Evolutionary conservation across 1,139 yeast genomes (phyloP), one percentile per base, ranked within the genome.

Genomic region (Barnettozyma hawaiiensis): DNA sequence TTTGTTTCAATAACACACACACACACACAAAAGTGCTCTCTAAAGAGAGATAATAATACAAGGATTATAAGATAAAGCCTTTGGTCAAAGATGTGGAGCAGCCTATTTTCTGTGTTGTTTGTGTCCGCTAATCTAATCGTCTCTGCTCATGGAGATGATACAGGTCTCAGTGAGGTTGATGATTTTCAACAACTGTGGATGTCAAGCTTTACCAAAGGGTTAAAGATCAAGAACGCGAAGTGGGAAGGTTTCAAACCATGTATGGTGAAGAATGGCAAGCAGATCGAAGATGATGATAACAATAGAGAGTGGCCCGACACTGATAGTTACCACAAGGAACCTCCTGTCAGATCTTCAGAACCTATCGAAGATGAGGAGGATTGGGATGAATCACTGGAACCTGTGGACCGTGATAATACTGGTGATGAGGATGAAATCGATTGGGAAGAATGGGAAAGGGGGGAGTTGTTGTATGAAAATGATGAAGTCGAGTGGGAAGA

Each of bases 211-310:
- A 3, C 14, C 8, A 40, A 31, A 35, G 39, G 39, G n/a, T 4
- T 31, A 20, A 35, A 35, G 16, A 15, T 40, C 18, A 21, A n/a
- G 16, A 40, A 29, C 21, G 26, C 11, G 8, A 40, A 35, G 11
- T 40, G 42, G 39, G 22, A 9, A 19, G 43, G 43, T 1, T 40
- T 40, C 19, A 40, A 40, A 20, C 38, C 43, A n/a, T 36, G 41
- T 24, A 23, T 29, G 26, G 31, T 31, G 23, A 31, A 11, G 10
- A 31, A 36, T 14, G 36, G 31, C 15, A 26, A 26, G 15, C 15
- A 12, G 16, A n/a, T 4, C 11, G 16, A 14, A 26, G 29, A 26
- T 26, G 16, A n/a, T n/a, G 8, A 26, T 9, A 26, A 9, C n/a
- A 16, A n/a, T 14, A n/a, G 8, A 26, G 14, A 12, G 27, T 24